Evolutionary conservation across 2,329 filamentous ascomycete species (phyloP), one percentile per base, ranked within the genome.

Genomic region (Neofusicoccum sp.): DNA sequence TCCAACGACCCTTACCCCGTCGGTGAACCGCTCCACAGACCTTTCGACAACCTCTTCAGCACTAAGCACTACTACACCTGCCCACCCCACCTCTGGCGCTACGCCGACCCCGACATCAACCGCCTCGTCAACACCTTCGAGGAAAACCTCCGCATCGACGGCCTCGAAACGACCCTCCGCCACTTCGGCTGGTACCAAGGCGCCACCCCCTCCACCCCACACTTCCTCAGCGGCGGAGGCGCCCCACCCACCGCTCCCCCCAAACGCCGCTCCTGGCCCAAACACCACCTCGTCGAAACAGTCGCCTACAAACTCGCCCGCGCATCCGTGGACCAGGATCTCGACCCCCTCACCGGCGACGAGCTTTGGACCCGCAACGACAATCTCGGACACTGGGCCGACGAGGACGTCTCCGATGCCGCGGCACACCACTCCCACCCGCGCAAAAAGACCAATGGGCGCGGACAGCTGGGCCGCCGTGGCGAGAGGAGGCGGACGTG

Each of bases 361-460:
- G 59, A 62, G 39, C 59, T 47, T 0, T 62, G 59, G 59, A 62
- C 59, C 2, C 34, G 59, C 3, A 22, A 60, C 44, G 56, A 60
- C 12, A 14, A 9, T 8, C 2, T 44, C 6, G 54, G 54, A 6
- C 45, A 16, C 31, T 58, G 54, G 54, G 22, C 22, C 22, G 36
- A 33, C 14, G 52, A 52, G n/a, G 34, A 33, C 7, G 16, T n/a
- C 16, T 12, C 12, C 16, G 11, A 29, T 22, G 22, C 22, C 22
- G 1, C 22, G 22, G 22, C 22, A 22, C 22, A 22, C 22, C 22
- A 22, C 22, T 22, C 22, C 22, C 22, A 22, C 22, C 22, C 22
- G 22, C 22, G 22, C 22, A 22, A 22, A 22, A 22, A 22, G 22
- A 22, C 22, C 22, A 22, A 2, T 22, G 22, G 22, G 22, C 22